Evolutionary conservation across 164 flowering plant species (phyloP).

Genomic region (Kalanchoe fedtschenkoi): DNA sequence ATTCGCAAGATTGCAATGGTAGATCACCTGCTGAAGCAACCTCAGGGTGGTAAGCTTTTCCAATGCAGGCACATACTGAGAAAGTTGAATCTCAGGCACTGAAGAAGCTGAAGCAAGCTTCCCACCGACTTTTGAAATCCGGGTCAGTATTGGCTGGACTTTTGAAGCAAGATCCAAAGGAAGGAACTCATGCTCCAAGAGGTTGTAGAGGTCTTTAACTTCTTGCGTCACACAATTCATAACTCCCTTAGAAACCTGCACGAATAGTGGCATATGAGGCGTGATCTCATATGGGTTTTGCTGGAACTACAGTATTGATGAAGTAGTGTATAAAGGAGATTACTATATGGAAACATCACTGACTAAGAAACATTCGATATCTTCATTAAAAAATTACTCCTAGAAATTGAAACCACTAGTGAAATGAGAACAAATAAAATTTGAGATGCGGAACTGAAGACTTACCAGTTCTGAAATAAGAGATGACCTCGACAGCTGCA

Average conservation of each 20-base stretch:
- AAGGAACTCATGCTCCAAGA: slow-evolving; percentile 70
- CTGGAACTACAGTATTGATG: too few relatives aligned
- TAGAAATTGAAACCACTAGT: not conserved
- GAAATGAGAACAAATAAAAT: not conserved
- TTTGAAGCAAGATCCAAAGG: slow-evolving; percentile 69
- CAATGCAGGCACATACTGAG: slow-evolving; percentile 67
- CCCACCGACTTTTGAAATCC: slow-evolving; percentile 73
- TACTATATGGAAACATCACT: not conserved
- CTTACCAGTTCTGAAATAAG: slow-evolving; percentile 85
- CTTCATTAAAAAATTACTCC: not conserved
- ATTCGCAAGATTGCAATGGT: not conserved
- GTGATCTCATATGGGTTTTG: too few relatives aligned
- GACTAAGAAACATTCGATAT: too few relatives aligned
- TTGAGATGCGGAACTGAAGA: not conserved
- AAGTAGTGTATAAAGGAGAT: too few relatives aligned
- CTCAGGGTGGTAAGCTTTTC: slow-evolving; percentile 80
- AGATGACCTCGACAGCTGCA: slow-evolving; percentile 24
- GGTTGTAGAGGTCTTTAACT: slow-evolving; percentile 76
- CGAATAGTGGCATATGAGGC: not conserved
- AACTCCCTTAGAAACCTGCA: slow-evolving; percentile 76
- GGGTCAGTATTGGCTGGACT: slow-evolving; percentile 58
- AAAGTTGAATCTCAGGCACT: slow-evolving; percentile 76
- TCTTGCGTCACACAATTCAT: slow-evolving; percentile 75
- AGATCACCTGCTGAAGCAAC: slow-evolving; percentile 74
- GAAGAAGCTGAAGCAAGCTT: slow-evolving; percentile 77